Percentiles rank a stretch among this genome's conserved stretches.
Evolutionary conservation across 345 rosid species (phyloP).

Genomic region (Excoecaria cochinchinensis): DNA sequence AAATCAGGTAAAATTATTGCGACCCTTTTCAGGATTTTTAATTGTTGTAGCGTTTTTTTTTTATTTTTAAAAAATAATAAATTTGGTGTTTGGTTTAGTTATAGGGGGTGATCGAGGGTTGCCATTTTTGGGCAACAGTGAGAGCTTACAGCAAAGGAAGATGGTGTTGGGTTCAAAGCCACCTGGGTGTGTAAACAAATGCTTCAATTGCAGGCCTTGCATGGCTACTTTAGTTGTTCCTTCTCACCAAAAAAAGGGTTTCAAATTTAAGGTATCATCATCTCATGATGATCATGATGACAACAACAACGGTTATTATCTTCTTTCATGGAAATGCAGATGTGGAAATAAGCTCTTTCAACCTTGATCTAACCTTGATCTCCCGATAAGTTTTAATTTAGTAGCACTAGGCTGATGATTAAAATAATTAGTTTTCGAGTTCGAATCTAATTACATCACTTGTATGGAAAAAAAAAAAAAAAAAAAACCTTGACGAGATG

Average conservation of each 20-base stretch:
- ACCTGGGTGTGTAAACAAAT: constrained; percentile 61
- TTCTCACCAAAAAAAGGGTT: constrained; percentile 16
- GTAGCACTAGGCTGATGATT: no score
- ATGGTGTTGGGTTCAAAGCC: constrained; percentile 73
- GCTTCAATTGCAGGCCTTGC: constrained; percentile 70
- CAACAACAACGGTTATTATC: constrained; percentile 50
- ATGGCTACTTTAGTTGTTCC: constrained; percentile 53
- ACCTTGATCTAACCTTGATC: constrained; percentile 29
- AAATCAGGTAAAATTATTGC: constrained; percentile 30
- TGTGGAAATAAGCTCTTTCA: constrained; percentile 56
- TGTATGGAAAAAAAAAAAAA: no score
- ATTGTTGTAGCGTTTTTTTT: background rate
- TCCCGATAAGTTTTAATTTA: no score
- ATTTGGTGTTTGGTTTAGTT: background rate
- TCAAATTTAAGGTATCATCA: background rate
- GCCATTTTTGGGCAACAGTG: constrained; percentile 1
- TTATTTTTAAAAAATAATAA: background rate
- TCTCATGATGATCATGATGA: constrained; percentile 12
- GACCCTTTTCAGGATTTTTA: background rate
- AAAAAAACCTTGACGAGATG: no score
- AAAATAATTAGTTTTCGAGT: no score
- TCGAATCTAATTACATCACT: no score
- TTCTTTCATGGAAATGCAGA: constrained; percentile 66
- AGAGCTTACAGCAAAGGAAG: constrained; percentile 27
- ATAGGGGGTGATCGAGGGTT: constrained; percentile 15